Conservation (phyloP, 257 asterid species). For the Petrea volubilis region DNA sequence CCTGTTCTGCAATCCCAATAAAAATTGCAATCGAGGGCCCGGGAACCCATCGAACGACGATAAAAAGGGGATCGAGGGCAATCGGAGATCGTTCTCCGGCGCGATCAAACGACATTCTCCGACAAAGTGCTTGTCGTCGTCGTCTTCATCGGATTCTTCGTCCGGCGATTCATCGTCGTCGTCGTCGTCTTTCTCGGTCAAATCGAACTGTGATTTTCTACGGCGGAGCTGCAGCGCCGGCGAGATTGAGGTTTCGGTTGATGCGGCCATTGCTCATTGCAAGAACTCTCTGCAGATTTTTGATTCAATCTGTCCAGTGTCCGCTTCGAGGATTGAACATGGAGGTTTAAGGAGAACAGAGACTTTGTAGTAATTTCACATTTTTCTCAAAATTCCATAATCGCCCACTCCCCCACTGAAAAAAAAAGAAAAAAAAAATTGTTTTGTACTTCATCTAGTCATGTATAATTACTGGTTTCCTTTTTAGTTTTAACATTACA, state of each 20-base stretch:
- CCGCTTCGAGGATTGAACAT: too few species aligned
- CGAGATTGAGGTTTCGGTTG: slow-evolving; percentile 61
- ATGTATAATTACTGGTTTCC: too few species aligned
- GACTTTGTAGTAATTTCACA: slow-evolving; percentile 29
- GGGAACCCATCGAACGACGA: slow-evolving; percentile 23
- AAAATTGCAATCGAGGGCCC: not conserved
- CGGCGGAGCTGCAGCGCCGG: slow-evolving; percentile 57
- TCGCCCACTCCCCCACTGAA: not conserved
- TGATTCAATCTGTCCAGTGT: too few species aligned
- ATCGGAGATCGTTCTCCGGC: slow-evolving; percentile 69
- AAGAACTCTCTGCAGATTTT: slow-evolving; percentile 53
- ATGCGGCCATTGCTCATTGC: slow-evolving; percentile 85
- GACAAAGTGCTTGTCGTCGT: slow-evolving; percentile 41
- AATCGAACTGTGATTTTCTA: slow-evolving; percentile 38
- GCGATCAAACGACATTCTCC: slow-evolving; percentile 57
- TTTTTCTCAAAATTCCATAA: not conserved
- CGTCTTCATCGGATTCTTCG: slow-evolving; percentile 44
- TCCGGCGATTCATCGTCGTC: slow-evolving; percentile 42
- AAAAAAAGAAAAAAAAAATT: not conserved
- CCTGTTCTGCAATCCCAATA: slow-evolving; percentile 23
- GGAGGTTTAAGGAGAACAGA: not conserved
- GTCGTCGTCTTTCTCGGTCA: slow-evolving; percentile 41
- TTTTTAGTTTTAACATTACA: too few species aligned
- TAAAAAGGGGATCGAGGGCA: slow-evolving; percentile 32
- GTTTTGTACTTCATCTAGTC: too few species aligned